Conservation (phyloP, 176 grass and related monocot species). For the Oryza brachyantha region DNA sequence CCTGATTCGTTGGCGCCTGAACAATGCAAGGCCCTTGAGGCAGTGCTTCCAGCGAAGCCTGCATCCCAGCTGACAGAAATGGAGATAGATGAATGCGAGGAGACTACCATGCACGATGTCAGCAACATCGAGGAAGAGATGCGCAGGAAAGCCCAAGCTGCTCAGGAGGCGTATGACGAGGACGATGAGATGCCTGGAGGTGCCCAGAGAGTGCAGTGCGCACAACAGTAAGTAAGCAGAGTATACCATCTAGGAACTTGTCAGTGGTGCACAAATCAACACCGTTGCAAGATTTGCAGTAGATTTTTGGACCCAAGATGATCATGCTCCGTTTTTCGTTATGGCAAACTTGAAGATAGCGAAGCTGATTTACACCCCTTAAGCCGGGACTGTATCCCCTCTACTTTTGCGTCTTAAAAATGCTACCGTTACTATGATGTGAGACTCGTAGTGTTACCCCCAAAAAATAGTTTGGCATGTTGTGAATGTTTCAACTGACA, state of each 20-base stretch:
- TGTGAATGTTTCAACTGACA: background rate
- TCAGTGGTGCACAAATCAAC: background rate
- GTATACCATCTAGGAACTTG: conserved; percentile 2
- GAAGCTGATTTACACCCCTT: conserved; percentile 28
- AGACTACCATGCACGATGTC: conserved; percentile 85
- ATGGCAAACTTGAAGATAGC: background rate
- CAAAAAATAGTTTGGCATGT: conserved; percentile 18
- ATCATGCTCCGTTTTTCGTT: conserved; percentile 28
- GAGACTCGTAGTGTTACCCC: background rate
- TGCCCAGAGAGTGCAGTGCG: conserved; percentile 85
- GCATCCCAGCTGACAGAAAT: conserved; percentile 68
- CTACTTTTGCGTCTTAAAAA: conserved; percentile 18
- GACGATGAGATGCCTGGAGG: conserved; percentile 73
- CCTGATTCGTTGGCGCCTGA: conserved; percentile 65
- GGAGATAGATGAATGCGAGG: conserved; percentile 94
- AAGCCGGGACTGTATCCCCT: conserved; percentile 34
- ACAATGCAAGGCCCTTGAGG: conserved; percentile 75
- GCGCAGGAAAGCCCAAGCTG: conserved; percentile 67
- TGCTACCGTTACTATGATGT: conserved; percentile 14
- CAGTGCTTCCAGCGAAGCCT: conserved; percentile 67
- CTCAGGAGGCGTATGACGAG: conserved; percentile 83
- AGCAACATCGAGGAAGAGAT: conserved; percentile 97
- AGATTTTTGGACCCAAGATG: conserved; percentile 20
- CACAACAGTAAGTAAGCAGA: conserved; percentile 75
- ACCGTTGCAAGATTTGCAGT: background rate